Base-by-base conservation (phyloP, 306 rosid genomes). In the Astragalus membranaceus region DNA sequence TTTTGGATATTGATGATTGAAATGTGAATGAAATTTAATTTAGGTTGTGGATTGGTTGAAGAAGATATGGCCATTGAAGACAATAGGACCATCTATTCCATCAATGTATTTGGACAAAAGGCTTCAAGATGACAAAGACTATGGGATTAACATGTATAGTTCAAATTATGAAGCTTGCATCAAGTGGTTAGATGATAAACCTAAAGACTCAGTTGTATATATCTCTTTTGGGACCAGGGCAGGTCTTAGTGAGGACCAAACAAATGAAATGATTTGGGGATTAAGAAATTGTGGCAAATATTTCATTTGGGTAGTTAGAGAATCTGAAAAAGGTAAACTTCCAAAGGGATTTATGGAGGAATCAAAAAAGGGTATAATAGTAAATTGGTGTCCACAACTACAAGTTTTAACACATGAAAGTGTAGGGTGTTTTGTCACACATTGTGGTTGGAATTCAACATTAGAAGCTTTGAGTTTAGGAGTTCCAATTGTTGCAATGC, bases 31-130 rank as follows among this genome's bases (percentile, higher is more conserved):
- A 20, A 39, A 16, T 41, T 37, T 4, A 4, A 63, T 16, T 62
- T 63, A 63, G 69, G 69, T 63, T 11, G 69, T 42, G 20, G 69
- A 63, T 63, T 63, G 35, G 35, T 20, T 63, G 20, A 37, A 8
- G 20, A 42, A 42, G 37, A 63, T 23, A 17, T 63, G 69, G 69
- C 17, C 37, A 42, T 7, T 63, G 11, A 63, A 63, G 12, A 63
- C 69, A 23, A 11, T 63, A 20, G 69, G 69, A 63, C 69, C 69
- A 42, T 42, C 36, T n/a, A 10, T 63, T 23, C 67, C 69, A 63
- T 42, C 53, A 0, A 42, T 42, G 69, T 41, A 41, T 3, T 23
- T 63, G 32, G 69, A 63, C 52, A 42, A 63, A 20, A 63, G 69
- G 6, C 17, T 63, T 2, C 11, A 63, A 41, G 37, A 63, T 63